A percentile compares a stretch with the other conserved stretches of the same genome.
phyloP scores from a whole-genome alignment of 164 flowering plant genomes.

The Macadamia integrifolia region DNA sequence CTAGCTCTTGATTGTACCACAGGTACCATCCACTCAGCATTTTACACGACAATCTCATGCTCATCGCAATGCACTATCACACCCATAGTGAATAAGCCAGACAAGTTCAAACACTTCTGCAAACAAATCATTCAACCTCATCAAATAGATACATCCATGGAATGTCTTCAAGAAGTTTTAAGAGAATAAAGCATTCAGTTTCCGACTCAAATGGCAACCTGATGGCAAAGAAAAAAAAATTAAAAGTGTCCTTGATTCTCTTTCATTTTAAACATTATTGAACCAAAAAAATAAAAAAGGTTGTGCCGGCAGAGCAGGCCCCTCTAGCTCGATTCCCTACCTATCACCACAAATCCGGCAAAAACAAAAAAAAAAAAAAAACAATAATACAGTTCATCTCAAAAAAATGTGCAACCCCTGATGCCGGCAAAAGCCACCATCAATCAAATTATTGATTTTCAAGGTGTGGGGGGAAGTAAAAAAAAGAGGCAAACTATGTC shows the following conservation, averaged over 20 bases:
- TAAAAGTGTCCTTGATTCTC: background rate
- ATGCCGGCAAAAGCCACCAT: slow-evolving; percentile 33
- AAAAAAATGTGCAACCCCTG: slow-evolving; percentile 29
- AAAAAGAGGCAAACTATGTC: background rate
- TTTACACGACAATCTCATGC: too few species aligned
- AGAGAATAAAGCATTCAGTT: too few species aligned
- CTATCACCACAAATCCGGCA: slow-evolving; percentile 23
- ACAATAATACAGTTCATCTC: slow-evolving; percentile 20
- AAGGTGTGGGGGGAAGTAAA: slow-evolving; percentile 4
- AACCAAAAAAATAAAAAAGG: slow-evolving; percentile 3
- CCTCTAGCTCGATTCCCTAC: slow-evolving; percentile 12
- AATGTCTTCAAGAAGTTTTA: too few species aligned
- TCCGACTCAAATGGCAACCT: too few species aligned
- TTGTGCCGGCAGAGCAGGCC: slow-evolving; percentile 6
- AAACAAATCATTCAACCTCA: too few species aligned
- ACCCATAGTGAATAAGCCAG: too few species aligned
- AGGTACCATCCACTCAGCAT: too few species aligned
- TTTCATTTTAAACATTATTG: background rate
- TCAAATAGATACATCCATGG: too few species aligned
- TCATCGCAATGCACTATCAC: too few species aligned
- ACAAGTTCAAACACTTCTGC: too few species aligned
- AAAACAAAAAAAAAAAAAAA: background rate
- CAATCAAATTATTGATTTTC: slow-evolving; percentile 49
- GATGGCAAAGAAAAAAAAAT: too few species aligned
- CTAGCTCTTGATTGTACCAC: too few species aligned